Percentiles rank a stretch among this genome's conserved stretches.
Conservation (phyloP, 1,284 basidiomycete species). For the Trichosporon coremiiforme region DNA sequence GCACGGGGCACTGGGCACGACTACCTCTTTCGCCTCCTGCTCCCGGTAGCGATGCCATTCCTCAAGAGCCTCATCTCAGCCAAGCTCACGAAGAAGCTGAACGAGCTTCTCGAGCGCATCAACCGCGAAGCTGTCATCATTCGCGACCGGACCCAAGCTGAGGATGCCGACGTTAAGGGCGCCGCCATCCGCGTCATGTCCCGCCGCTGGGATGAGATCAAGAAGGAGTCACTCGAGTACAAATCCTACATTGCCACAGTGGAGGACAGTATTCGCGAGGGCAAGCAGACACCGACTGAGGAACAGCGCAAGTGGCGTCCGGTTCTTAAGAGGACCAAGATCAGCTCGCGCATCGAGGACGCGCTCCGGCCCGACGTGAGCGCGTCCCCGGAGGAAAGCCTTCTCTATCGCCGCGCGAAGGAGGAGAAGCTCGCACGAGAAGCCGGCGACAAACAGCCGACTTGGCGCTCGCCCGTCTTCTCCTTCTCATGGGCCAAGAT, state of each 20-base stretch:
- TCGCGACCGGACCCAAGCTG: not conserved
- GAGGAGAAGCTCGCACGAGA: conserved; percentile 14
- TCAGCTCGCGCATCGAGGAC: conserved; percentile 25
- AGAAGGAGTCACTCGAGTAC: conserved; percentile 21
- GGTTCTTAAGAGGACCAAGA: not conserved
- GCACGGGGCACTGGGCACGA: conserved; percentile 15
- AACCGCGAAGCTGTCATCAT: conserved; percentile 17
- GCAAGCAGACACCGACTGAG: not conserved
- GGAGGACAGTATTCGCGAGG: conserved; percentile 10
- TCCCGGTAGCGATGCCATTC: conserved; percentile 21
- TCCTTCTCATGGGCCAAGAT: conserved; percentile 5
- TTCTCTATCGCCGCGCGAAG: conserved; percentile 21
- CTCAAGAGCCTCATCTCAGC: conserved; percentile 16
- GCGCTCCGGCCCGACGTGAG: conserved; percentile 19
- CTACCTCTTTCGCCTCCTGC: conserved; percentile 13
- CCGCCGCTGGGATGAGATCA: conserved; percentile 5
- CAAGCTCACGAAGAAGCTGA: conserved; percentile 10
- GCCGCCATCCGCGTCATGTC: not conserved
- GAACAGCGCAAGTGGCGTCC: conserved; percentile 7
- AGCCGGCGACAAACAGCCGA: not conserved
- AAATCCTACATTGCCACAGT: not conserved
- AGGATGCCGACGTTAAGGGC: not conserved
- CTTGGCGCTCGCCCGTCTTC: conserved; percentile 8
- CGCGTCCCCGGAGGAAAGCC: conserved; percentile 10
- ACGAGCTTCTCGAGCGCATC: not conserved